phyloP scores from a whole-genome alignment of 768 basidiomycete species.

The Nevesoporus exiguus region DNA sequence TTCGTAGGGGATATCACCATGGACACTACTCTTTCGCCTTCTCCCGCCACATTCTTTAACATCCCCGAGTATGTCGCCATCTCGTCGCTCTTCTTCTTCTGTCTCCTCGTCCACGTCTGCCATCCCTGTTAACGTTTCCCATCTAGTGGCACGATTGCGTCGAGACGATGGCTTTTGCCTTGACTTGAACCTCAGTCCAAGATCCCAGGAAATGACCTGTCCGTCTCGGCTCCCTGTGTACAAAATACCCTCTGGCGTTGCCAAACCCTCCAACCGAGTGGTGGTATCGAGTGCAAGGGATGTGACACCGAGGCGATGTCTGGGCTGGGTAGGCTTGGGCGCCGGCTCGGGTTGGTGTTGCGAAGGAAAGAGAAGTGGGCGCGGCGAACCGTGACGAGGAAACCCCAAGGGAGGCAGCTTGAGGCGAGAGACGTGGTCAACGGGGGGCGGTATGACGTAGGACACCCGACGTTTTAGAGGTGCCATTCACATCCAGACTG shows the following conservation, averaged over 20 bases:
- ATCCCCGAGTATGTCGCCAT: slow-evolving; percentile 77
- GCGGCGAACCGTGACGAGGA: slow-evolving; percentile 61
- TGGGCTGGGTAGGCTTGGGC: slow-evolving; percentile 47
- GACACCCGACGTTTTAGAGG: slow-evolving; percentile 71
- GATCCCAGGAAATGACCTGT: slow-evolving; percentile 83
- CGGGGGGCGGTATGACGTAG: slow-evolving; percentile 80
- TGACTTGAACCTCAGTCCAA: slow-evolving; percentile 57
- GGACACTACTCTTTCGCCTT: slow-evolving; percentile 30
- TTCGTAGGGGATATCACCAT: slow-evolving; percentile 53
- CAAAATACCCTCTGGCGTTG: slow-evolving; percentile 77
- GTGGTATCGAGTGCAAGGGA: slow-evolving; percentile 86
- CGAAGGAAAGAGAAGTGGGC: slow-evolving; percentile 59
- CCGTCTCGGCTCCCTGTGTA: slow-evolving; percentile 92
- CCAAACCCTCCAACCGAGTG: slow-evolving; percentile 66
- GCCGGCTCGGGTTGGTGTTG: slow-evolving; percentile 21
- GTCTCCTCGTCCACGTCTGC: slow-evolving; percentile 68
- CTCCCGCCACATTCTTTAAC: slow-evolving; percentile 44
- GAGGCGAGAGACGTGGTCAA: slow-evolving; percentile 58
- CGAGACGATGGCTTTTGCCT: slow-evolving; percentile 34
- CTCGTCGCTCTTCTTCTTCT: slow-evolving; percentile 63
- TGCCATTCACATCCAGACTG: slow-evolving; percentile 33
- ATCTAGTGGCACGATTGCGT: slow-evolving; percentile 39
- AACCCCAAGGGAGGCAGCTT: slow-evolving; percentile 65
- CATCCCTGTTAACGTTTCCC: slow-evolving; percentile 88
- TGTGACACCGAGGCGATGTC: slow-evolving; percentile 83